phyloP scores from a whole-genome alignment of 371 early-diverging fungal genomes.

The Lichtheimia corymbifera region DNA sequence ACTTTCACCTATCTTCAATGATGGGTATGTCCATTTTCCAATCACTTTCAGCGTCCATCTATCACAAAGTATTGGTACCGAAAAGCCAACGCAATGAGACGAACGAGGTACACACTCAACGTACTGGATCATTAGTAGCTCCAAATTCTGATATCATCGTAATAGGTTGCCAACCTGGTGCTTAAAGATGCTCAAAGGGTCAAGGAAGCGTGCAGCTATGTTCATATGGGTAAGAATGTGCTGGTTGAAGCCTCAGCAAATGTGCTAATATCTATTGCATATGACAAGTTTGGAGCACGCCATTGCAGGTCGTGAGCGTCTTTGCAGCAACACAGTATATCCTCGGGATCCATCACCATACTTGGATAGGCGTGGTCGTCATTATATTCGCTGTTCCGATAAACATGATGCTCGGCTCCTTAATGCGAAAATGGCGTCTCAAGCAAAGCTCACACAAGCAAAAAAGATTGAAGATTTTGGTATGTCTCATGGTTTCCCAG shows the following conservation, averaged over 20 bases:
- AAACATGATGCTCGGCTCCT: constrained; percentile 62
- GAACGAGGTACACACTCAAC: background rate
- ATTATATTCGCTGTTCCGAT: constrained; percentile 79
- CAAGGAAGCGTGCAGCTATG: constrained; percentile 67
- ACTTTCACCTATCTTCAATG: constrained; percentile 80
- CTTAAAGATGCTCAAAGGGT: constrained; percentile 84
- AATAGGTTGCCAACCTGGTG: constrained; percentile 88
- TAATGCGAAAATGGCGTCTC: constrained; percentile 74
- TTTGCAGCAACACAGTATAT: constrained; percentile 78
- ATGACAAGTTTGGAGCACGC: constrained; percentile 76
- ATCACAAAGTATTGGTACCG: constrained; percentile 80
- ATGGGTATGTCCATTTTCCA: constrained; percentile 82
- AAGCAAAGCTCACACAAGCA: constrained; percentile 92
- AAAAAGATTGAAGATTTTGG: constrained; percentile 81
- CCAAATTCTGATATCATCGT: constrained; percentile 41
- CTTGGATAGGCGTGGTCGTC: constrained; percentile 85
- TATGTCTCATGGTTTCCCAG: constrained; percentile 3
- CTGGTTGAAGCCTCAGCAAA: background rate
- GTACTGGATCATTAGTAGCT: background rate
- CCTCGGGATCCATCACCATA: constrained; percentile 66
- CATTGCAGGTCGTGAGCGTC: constrained; percentile 85
- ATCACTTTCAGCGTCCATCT: constrained; percentile 86
- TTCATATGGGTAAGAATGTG: constrained; percentile 58
- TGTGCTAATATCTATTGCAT: background rate
- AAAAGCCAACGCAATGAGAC: constrained; percentile 16